Conservation (phyloP, 169 alveolate species). For the Cardiosporidium cionae region DNA sequence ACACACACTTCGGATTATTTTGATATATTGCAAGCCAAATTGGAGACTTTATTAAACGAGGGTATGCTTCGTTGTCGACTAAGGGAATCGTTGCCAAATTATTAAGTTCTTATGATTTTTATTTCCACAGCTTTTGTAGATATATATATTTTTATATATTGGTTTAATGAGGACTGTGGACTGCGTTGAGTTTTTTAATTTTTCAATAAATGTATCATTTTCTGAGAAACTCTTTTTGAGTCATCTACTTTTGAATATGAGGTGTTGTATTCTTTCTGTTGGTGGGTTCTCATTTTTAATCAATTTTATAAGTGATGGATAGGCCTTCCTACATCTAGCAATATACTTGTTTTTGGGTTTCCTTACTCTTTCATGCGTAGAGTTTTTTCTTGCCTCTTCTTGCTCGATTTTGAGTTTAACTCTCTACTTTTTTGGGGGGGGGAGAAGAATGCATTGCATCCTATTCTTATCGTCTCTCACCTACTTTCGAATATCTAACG, state of each 20-base stretch:
- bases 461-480: too few species aligned
- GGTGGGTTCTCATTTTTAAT: too few species aligned
- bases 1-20: constrained; percentile 93
- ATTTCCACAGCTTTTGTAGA: not conserved
- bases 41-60: constrained; percentile 70
- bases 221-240: too few species aligned
- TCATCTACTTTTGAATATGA: too few species aligned
- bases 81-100: not conserved
- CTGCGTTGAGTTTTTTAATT: not conserved
- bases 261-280: too few species aligned
- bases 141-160: not conserved
- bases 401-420: not conserved
- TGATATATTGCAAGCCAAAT: constrained; percentile 68
- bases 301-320: too few species aligned
- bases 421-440: too few species aligned
- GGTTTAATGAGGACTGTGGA: not conserved
- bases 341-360: not conserved
- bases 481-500: too few species aligned
- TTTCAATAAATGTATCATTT: too few species aligned
- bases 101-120: not conserved
- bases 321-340: too few species aligned
- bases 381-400: not conserved
- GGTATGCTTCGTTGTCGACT: constrained; percentile 22
- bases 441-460: too few species aligned
- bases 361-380: not conserved